These are phyloP conservation scores for Talaromyces amestolkiae DNA, from an alignment of 2,329 filamentous ascomycete genomes.

Conservation along the genomic window DNA sequence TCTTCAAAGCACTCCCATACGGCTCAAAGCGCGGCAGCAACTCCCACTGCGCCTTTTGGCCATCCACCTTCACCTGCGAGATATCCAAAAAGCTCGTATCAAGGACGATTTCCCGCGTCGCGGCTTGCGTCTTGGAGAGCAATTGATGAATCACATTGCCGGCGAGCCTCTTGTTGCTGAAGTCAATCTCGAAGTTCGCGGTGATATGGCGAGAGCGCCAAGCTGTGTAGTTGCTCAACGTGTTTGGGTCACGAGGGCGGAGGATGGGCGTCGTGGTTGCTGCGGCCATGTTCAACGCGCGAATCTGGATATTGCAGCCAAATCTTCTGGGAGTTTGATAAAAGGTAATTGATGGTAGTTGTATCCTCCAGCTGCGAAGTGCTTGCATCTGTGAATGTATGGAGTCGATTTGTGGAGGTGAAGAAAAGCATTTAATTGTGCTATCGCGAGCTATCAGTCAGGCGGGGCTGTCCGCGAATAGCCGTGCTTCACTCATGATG, in stretches of 20 bases:
- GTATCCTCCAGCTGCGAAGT: constrained; percentile 1
- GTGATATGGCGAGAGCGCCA: constrained; percentile 83
- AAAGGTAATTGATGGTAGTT: neutral
- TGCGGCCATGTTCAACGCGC: constrained; percentile 36
- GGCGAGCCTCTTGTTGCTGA: constrained; percentile 71
- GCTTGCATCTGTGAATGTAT: neutral
- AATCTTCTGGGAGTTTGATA: neutral
- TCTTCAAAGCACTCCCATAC: constrained; percentile 54
- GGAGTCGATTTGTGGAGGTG: neutral
- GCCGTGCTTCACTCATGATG: constrained; percentile 2
- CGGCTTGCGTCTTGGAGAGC: constrained; percentile 70
- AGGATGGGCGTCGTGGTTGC: constrained; percentile 35
- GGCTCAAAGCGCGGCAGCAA: constrained; percentile 69
- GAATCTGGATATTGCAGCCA: neutral
- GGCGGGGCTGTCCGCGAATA: constrained; percentile 10
- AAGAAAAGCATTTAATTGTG: neutral
- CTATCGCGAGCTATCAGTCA: neutral
- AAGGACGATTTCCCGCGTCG: constrained; percentile 74
- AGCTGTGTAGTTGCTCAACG: constrained; percentile 84
- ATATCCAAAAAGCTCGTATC: constrained; percentile 85
- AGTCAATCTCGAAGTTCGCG: constrained; percentile 79
- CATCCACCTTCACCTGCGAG: constrained; percentile 67
- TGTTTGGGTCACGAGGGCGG: constrained; percentile 74
- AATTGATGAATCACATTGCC: constrained; percentile 76
- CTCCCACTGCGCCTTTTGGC: constrained; percentile 64